Evolutionary conservation across 257 asterid genomes (phyloP).

Genomic region (Voacanga thouarsii): DNA sequence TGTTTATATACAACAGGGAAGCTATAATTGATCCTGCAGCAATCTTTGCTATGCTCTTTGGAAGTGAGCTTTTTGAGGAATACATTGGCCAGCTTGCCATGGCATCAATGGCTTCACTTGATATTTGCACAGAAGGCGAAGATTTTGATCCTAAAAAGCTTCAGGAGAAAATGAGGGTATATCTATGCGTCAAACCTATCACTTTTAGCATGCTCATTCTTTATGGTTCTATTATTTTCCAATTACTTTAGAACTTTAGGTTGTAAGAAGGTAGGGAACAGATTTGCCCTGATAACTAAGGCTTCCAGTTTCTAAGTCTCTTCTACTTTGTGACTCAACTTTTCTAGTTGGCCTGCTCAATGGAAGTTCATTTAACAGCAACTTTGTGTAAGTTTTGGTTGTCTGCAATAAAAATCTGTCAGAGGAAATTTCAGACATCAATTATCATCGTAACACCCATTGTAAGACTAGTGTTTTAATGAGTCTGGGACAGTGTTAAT

Average conservation of each 20-base stretch:
- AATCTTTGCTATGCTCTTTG: constrained; percentile 98
- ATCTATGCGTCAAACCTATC: neutral
- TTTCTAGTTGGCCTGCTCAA: neutral
- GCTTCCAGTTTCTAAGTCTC: neutral
- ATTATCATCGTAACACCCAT: neutral
- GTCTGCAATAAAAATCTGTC: neutral
- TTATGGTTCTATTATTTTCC: neutral
- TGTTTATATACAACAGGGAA: constrained; percentile 53
- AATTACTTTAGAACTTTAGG: neutral
- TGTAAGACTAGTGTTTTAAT: too few relatives aligned
- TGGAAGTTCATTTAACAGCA: neutral
- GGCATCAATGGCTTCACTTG: constrained; percentile 99
- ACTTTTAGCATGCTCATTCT: neutral
- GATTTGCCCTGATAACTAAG: neutral
- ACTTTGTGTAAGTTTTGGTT: neutral
- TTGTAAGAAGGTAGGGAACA: neutral
- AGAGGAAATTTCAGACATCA: neutral
- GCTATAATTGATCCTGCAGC: constrained; percentile 99
- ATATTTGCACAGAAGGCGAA: constrained; percentile 78
- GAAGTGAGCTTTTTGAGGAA: constrained; percentile 99
- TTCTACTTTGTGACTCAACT: neutral
- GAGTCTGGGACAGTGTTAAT: too few relatives aligned
- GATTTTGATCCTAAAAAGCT: constrained; percentile 77
- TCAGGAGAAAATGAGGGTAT: constrained; percentile 96
- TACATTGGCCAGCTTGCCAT: constrained; percentile 99